phyloP scores from a whole-genome alignment of 495 filamentous ascomycete species.

The Podospora pseudocomata region DNA sequence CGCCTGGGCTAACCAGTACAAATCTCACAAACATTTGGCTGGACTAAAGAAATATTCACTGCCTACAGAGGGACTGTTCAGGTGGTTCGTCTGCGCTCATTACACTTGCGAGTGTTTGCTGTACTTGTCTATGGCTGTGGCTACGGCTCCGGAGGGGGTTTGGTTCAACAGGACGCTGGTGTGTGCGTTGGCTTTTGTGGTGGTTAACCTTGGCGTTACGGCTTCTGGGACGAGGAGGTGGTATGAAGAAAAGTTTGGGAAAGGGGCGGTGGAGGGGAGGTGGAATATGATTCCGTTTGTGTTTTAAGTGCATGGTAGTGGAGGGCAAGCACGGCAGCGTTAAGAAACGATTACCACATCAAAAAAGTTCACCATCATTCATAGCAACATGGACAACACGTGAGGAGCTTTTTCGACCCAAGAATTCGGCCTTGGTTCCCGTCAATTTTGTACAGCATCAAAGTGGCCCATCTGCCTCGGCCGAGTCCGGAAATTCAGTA shows the following conservation, averaged over 20 bases:
- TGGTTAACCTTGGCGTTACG: slow-evolving; percentile 75
- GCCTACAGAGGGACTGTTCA: slow-evolving; percentile 64
- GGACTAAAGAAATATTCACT: slow-evolving; percentile 81
- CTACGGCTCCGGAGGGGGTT: slow-evolving; percentile 61
- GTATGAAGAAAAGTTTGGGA: slow-evolving; percentile 79
- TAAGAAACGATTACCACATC: neutral
- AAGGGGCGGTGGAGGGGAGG: slow-evolving; percentile 57
- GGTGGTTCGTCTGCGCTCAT: slow-evolving; percentile 74
- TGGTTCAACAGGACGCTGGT: slow-evolving; percentile 70
- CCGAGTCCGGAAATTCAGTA: neutral
- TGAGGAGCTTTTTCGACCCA: neutral
- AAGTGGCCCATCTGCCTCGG: slow-evolving; percentile 18
- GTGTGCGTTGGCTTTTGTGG: slow-evolving; percentile 66
- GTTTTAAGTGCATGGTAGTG: slow-evolving; percentile 45
- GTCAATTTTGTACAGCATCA: neutral
- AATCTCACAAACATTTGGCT: slow-evolving; percentile 75
- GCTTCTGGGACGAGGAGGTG: slow-evolving; percentile 73
- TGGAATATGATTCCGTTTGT: slow-evolving; percentile 83
- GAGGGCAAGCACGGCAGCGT: neutral
- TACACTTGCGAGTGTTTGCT: slow-evolving; percentile 84
- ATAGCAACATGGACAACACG: neutral
- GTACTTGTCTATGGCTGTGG: slow-evolving; percentile 72
- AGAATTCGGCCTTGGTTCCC: neutral
- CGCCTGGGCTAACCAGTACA: slow-evolving; percentile 74
- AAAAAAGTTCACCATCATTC: neutral